Conservation (phyloP, 768 basidiomycete genomes). For the Kwoniella sp. region DNA sequence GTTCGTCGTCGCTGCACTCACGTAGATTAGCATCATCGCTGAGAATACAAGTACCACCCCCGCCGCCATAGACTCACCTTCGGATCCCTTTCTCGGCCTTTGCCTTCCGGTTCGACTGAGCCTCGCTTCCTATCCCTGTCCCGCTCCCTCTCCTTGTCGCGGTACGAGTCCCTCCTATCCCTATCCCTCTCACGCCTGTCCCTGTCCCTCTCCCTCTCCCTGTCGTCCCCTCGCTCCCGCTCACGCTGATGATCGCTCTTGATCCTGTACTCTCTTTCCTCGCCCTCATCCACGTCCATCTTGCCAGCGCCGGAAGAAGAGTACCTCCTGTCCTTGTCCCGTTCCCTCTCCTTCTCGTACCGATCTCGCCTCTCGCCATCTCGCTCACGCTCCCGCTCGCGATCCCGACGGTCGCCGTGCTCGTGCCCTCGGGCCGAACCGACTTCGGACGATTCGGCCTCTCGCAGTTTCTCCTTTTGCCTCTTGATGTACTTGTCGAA, state of each 20-base stretch:
- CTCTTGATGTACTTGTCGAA: slow-evolving; percentile 84
- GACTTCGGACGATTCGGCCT: slow-evolving; percentile 46
- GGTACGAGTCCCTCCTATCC: slow-evolving; percentile 36
- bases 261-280: slow-evolving; percentile 8
- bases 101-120: slow-evolving; percentile 4
- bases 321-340: slow-evolving; percentile 13
- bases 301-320: not conserved
- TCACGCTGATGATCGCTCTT: slow-evolving; percentile 1
- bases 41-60: not conserved
- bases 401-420: too few species aligned
- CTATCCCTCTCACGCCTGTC: slow-evolving; percentile 38
- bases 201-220: slow-evolving; percentile 49
- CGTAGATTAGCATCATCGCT: not conserved
- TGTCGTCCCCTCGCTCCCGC: slow-evolving; percentile 49
- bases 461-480: slow-evolving; percentile 79
- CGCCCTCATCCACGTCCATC: slow-evolving; percentile 4
- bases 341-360: slow-evolving; percentile 2
- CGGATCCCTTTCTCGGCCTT: slow-evolving; percentile 15
- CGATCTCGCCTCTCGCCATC: slow-evolving; percentile 7
- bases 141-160: slow-evolving; percentile 6
- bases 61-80: slow-evolving; percentile 26
- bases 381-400: slow-evolving; percentile 18
- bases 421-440: slow-evolving; percentile 21
- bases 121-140: slow-evolving; percentile 14
- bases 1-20: slow-evolving; percentile 23